Base-by-base conservation (phyloP, 1,284 basidiomycete species). In the Fistulinella staudtii region DNA sequence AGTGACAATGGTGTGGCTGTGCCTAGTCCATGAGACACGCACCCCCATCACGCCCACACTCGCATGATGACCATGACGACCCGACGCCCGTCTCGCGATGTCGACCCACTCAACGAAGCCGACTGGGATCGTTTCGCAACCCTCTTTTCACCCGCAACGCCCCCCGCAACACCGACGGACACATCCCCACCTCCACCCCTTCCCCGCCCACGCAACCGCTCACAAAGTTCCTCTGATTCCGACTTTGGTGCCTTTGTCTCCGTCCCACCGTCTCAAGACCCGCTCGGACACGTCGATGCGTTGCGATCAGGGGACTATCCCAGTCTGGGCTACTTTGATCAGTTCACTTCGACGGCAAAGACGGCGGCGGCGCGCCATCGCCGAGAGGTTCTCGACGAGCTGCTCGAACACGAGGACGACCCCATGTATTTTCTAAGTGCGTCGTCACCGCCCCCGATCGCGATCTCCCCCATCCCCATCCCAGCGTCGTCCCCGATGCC, bases 171-270 rank as follows among this genome's bases (percentile, higher is more conserved):
- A 0, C 73, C 70, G 7, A 40, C 54, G 0, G 39, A 58, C 14
- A 24, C 25, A 4, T 36, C 34, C 13, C 42, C 42, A 2, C 23
- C 37, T 10, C 20, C 22, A 20, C 10, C 37, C 29, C 30, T 51
- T 38, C 21, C 51, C 37, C 36, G 44, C 23, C 28, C 49, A 4
- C 57, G 43, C 27, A 47, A 35, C 21, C 31, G 41, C 4, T 50
- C 54, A 0, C 48, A 52, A 42, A 23, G 56, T n/a, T 65, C 65
- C 14, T 56, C 70, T 3, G 73, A 75, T 49, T 75, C 76, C 1
- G 83, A 85, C 13, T 84, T 85, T 60, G 82, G 83, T 14, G 69
- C 79, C 0, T 85, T 86, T 47, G 77, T 86, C 4, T 80, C 79
- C 5, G 82, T 85, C 3, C 67, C 79, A 0, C 66, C 76, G 0